Evolutionary conservation across 2,329 filamentous ascomycete genomes (phyloP).

Genomic region (Beauveria rudraprayagi): DNA sequence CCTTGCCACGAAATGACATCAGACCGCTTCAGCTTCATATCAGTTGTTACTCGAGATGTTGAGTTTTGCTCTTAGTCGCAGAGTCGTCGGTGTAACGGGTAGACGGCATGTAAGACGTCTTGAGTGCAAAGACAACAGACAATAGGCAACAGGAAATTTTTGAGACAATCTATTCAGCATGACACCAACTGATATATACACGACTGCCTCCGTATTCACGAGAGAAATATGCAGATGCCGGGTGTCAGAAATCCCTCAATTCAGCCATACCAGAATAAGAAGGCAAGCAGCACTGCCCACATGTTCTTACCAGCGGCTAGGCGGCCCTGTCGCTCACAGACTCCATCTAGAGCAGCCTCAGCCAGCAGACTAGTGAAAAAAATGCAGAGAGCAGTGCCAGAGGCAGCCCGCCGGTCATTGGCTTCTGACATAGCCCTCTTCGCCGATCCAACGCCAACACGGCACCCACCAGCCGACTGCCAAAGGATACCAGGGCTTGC

Average conservation of each 20-base stretch:
- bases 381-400: background rate
- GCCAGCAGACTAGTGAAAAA: background rate
- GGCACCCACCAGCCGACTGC: slow-evolving; percentile 4
- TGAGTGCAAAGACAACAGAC: no score
- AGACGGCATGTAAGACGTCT: no score
- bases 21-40: background rate
- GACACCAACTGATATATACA: no score
- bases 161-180: no score
- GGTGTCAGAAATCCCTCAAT: slow-evolving; percentile 2
- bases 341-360: background rate
- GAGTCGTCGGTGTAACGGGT: no score
- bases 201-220: no score
- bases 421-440: slow-evolving; percentile 2
- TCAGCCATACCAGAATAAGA: slow-evolving; percentile 1
- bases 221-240: no score
- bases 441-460: slow-evolving; percentile 8
- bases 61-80: no score
- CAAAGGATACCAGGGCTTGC: background rate
- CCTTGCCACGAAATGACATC: slow-evolving; percentile 9
- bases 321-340: slow-evolving; percentile 5
- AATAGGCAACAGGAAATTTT: no score
- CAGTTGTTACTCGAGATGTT: background rate
- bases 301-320: background rate
- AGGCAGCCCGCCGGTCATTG: background rate
- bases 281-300: background rate